Conservation (phyloP, 1,139 yeast genomes). For the Candida tropicalis region DNA sequence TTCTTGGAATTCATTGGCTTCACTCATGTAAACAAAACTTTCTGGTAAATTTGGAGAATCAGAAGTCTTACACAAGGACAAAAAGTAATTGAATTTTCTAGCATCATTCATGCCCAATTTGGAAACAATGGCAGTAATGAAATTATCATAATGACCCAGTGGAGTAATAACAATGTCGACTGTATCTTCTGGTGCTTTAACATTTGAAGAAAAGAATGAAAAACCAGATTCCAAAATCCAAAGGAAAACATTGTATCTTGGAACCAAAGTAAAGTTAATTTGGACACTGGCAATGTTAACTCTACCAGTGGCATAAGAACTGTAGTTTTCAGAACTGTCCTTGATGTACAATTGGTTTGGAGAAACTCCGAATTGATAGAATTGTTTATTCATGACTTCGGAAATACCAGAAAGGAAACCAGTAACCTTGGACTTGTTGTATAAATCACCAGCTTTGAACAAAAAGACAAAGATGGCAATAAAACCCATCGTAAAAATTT, state of each 20-base stretch:
- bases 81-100: conserved; percentile 76
- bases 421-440: conserved; percentile 60
- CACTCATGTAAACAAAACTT: conserved; percentile 87
- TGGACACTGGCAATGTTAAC: conserved; percentile 66
- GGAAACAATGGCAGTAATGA: conserved; percentile 81
- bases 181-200: conserved; percentile 59
- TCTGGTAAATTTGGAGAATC: conserved; percentile 71
- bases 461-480: conserved; percentile 47
- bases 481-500: conserved; percentile 55
- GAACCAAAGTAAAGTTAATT: conserved; percentile 63
- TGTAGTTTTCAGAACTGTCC: conserved; percentile 71
- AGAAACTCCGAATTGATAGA: conserved; percentile 79
- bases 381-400: conserved; percentile 60
- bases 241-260: conserved; percentile 80
- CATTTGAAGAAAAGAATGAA: conserved; percentile 53
- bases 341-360: conserved; percentile 52
- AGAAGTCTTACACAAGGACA: conserved; percentile 81
- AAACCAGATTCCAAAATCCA: conserved; percentile 59
- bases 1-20: conserved; percentile 78
- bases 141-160: conserved; percentile 61
- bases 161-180: conserved; percentile 67
- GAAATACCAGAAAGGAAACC: conserved; percentile 47
- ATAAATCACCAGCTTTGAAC: conserved; percentile 58
- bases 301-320: conserved; percentile 90
- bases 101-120: conserved; percentile 78